Conservation (phyloP, 306 rosid genomes). For the Vicia faba region DNA sequence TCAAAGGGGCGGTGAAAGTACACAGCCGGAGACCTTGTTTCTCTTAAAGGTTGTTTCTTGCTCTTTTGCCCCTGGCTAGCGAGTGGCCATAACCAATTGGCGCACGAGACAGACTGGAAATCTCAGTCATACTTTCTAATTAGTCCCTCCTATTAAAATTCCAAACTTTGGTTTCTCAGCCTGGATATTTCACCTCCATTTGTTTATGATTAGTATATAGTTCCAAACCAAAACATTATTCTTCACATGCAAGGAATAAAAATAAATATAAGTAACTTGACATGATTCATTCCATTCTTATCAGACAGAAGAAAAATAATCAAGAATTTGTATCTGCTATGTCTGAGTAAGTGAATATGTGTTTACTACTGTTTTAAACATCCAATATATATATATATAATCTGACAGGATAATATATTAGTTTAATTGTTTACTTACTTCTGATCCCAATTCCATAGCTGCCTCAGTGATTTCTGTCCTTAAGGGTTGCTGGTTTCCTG, state of each 20-base stretch:
- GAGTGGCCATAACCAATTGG: not conserved
- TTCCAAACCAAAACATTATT: constrained; percentile 5
- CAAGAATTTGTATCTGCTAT: constrained; percentile 6
- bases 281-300: not conserved
- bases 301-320: not conserved
- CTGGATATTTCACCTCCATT: not conserved
- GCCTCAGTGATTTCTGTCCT: constrained; percentile 81
- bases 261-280: no score
- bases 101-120: not conserved
- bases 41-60: not conserved
- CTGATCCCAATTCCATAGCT: constrained; percentile 85
- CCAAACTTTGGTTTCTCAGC: not conserved
- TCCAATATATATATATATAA: constrained; percentile 3
- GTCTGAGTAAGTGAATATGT: not conserved
- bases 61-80: not conserved
- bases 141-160: not conserved
- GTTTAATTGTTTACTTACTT: constrained; percentile 49
- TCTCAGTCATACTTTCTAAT: not conserved
- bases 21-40: not conserved
- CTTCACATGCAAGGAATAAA: no score
- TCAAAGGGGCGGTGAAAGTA: no score
- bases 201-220: not conserved
- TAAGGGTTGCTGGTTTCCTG: constrained; percentile 87
- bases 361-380: not conserved
- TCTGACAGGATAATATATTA: constrained; percentile 3